A percentile compares a stretch with the other conserved stretches of the same genome.
phyloP scores from a whole-genome alignment of 768 basidiomycete species.

The Macrolepiota albuminosa region DNA sequence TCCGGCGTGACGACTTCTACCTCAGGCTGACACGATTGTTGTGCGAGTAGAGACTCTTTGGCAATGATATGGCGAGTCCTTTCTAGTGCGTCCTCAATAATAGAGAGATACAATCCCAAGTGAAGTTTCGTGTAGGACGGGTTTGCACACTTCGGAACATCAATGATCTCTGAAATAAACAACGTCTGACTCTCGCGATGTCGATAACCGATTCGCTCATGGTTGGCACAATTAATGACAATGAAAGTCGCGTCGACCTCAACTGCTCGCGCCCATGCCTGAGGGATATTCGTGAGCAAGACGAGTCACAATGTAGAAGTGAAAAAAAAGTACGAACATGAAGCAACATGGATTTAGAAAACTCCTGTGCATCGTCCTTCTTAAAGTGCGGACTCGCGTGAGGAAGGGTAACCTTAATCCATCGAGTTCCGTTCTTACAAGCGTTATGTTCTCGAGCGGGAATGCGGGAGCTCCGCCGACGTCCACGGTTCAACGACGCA shows the following conservation, averaged over 20 bases:
- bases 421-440: background rate
- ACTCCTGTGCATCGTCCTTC: background rate
- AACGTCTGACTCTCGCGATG: conserved; percentile 16
- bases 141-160: conserved; percentile 3
- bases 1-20: background rate
- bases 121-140: conserved; percentile 17
- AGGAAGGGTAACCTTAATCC: background rate
- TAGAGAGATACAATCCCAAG: conserved; percentile 12
- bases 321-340: background rate
- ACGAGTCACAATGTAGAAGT: background rate
- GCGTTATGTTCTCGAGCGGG: background rate
- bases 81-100: conserved; percentile 14
- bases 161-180: conserved; percentile 15
- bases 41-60: background rate
- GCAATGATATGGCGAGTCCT: conserved; percentile 4
- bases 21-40: background rate
- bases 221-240: conserved; percentile 16
- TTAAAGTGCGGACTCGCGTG: background rate
- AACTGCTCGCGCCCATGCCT: conserved; percentile 17
- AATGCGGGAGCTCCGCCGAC: conserved; percentile 1
- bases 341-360: conserved; percentile 1
- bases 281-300: background rate
- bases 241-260: conserved; percentile 12
- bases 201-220: conserved; percentile 16
- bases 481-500: background rate